phyloP scores from a whole-genome alignment of 2,329 filamentous ascomycete genomes.

The Zymoseptoria crescenta region DNA sequence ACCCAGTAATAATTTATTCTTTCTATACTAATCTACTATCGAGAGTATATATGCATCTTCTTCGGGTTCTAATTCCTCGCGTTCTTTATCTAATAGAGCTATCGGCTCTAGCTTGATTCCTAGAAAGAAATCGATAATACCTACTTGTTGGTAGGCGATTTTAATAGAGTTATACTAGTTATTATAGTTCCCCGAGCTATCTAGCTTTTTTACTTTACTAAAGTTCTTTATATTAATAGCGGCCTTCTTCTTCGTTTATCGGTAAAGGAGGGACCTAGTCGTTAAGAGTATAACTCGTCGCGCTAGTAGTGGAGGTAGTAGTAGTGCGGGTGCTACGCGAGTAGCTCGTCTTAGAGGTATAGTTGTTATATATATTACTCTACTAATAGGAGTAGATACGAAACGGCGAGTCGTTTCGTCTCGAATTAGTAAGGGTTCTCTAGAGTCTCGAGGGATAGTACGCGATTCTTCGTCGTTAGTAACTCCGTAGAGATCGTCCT shows the following conservation, averaged over 20 bases:
- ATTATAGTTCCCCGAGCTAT: not conserved
- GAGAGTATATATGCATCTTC: not conserved
- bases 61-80: too few species aligned
- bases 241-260: not conserved
- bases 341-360: too few species aligned
- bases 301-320: too few species aligned
- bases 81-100: too few species aligned
- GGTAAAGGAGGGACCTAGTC: too few species aligned
- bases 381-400: too few species aligned
- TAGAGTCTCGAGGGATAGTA: too few species aligned
- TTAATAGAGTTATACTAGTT: not conserved
- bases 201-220: not conserved
- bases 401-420: too few species aligned
- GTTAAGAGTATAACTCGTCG: too few species aligned
- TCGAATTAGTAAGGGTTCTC: too few species aligned
- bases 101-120: not conserved
- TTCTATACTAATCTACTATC: not conserved
- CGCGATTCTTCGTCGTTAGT: not conserved
- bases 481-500: not conserved
- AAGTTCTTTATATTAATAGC: not conserved
- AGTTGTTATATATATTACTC: too few species aligned
- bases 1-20: not conserved
- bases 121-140: not conserved
- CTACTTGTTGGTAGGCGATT: not conserved
- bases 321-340: too few species aligned